Conservation (phyloP, 176 grass and related monocot species). For the Triticum aestivum region DNA sequence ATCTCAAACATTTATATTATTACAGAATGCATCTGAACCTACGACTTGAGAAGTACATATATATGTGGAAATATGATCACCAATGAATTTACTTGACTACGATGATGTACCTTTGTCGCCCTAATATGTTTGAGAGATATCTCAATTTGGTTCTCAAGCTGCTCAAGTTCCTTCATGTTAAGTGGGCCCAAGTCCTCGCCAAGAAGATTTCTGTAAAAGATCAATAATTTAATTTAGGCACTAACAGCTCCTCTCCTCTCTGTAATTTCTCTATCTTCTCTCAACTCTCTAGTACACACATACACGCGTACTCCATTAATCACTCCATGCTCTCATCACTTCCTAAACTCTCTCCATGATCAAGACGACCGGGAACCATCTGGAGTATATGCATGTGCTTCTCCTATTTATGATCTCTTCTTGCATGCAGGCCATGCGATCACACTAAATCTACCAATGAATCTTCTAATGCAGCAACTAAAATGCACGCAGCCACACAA, state of each 20-base stretch:
- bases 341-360: no score
- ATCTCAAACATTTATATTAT: background rate
- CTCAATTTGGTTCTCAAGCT: conserved; percentile 85
- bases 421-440: background rate
- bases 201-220: conserved; percentile 71
- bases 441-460: background rate
- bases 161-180: conserved; percentile 68
- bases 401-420: background rate
- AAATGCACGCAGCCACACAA: background rate
- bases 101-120: conserved; percentile 53
- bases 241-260: background rate
- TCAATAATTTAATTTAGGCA: background rate
- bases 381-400: background rate
- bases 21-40: background rate
- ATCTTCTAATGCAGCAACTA: background rate
- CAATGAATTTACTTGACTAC: background rate
- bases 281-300: background rate
- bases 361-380: no score
- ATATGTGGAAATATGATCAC: background rate
- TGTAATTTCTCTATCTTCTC: background rate
- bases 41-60: background rate
- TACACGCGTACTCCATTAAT: background rate
- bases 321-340: no score
- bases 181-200: conserved; percentile 80
- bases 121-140: conserved; percentile 76